Percentiles rank a stretch among this genome's conserved stretches.
Evolutionary conservation across 108 stramenopile species (phyloP).

Genomic region (Epithemia pelagica): DNA sequence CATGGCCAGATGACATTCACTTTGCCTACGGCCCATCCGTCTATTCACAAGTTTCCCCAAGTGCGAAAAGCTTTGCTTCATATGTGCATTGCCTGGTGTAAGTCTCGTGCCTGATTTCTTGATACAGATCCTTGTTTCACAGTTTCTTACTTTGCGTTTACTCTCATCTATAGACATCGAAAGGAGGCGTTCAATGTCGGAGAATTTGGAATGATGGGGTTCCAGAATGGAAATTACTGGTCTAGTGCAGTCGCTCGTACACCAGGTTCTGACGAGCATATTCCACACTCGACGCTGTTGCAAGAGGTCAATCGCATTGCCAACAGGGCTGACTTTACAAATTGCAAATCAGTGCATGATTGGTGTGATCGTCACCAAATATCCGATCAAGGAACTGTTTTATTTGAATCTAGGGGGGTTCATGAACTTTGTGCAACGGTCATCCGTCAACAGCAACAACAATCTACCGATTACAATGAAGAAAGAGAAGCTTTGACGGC

Average conservation of each 20-base stretch:
- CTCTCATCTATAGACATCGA: conserved; percentile 30
- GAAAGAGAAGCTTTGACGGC: neutral
- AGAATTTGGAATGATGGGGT: conserved; percentile 49
- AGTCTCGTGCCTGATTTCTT: neutral
- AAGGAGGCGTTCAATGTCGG: conserved; percentile 29
- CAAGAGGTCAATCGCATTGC: neutral
- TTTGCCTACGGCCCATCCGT: conserved; percentile 26
- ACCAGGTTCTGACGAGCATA: conserved; percentile 1
- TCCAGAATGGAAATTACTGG: conserved; percentile 44
- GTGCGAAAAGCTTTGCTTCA: conserved; percentile 14
- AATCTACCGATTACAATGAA: neutral
- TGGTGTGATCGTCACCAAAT: conserved; percentile 16
- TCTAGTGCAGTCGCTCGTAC: conserved; percentile 12
- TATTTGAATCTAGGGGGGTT: conserved; percentile 12
- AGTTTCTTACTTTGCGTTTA: too few species aligned
- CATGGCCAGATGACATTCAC: conserved; percentile 31
- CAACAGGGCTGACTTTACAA: neutral
- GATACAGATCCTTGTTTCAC: neutral
- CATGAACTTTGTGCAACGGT: conserved; percentile 22
- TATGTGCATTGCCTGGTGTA: conserved; percentile 36
- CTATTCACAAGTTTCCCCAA: conserved; percentile 4
- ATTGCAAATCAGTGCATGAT: neutral
- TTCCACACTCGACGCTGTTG: conserved; percentile 7
- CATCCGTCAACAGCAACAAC: conserved; percentile 2
- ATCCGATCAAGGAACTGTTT: neutral